A percentile compares a stretch with the other conserved stretches of the same genome.
These are phyloP conservation scores for Pezicula rhizophila DNA, from an alignment of 2,329 filamentous ascomycete species.

Conservation along the genomic window DNA sequence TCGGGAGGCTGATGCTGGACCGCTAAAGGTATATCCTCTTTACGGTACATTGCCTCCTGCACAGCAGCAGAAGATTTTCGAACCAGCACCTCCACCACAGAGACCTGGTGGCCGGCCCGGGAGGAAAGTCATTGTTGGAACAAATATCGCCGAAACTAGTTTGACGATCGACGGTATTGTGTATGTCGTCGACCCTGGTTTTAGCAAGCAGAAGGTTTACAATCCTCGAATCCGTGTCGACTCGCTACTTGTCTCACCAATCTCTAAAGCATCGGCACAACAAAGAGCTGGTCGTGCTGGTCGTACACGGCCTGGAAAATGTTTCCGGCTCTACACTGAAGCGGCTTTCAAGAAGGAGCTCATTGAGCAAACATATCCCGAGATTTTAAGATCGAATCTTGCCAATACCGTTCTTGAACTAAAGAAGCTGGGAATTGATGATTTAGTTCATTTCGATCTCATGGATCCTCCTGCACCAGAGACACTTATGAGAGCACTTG, in stretches of 20 bases:
- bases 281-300: slow-evolving; percentile 98
- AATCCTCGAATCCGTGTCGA: slow-evolving; percentile 95
- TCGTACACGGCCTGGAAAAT: slow-evolving; percentile 97
- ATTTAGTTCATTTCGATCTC: slow-evolving; percentile 95
- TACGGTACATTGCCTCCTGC: slow-evolving; percentile 89
- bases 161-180: slow-evolving; percentile 98
- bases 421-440: slow-evolving; percentile 93
- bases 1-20: slow-evolving; percentile 84
- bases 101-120: slow-evolving; percentile 76
- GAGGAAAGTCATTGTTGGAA: slow-evolving; percentile 90
- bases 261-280: slow-evolving; percentile 95
- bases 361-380: slow-evolving; percentile 94
- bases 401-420: slow-evolving; percentile 92
- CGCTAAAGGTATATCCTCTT: slow-evolving; percentile 83
- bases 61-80: slow-evolving; percentile 94
- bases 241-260: slow-evolving; percentile 93
- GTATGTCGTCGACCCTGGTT: slow-evolving; percentile 97
- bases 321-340: slow-evolving; percentile 95
- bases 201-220: slow-evolving; percentile 99
- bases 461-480: slow-evolving; percentile 98
- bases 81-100: slow-evolving; percentile 70
- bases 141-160: slow-evolving; percentile 96
- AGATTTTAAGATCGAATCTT: slow-evolving; percentile 90
- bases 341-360: slow-evolving; percentile 95
- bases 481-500: slow-evolving; percentile 94